Base-by-base conservation (phyloP, 2,329 filamentous ascomycete genomes). In the Microsporum audouinii region DNA sequence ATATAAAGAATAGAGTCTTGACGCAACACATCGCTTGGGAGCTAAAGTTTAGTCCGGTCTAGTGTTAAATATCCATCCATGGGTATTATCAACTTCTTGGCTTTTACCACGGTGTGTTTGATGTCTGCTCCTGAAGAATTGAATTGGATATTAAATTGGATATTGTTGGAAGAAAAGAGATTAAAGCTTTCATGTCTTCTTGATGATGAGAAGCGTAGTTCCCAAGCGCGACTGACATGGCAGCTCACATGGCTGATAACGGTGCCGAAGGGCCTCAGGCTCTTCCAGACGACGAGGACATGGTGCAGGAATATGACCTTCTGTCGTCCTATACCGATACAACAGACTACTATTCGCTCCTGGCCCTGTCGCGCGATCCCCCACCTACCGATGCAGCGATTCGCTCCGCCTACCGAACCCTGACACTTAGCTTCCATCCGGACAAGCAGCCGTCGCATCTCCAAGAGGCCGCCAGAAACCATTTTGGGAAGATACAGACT, bases 351-450 rank as follows among this genome's bases (percentile, higher is more conserved):
- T 78, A 78, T 61, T 68, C 71, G 57, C 64, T 77, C n/a, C 68
- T 78, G 5, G 72, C 71, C 5, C 70, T 78, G 12, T 64, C 73
- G 8, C 70, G 70, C 59, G 64, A 70, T 3, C 75, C 75, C n/a
- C 68, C 74, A 1, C 75, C 75, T 1, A 73, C 71, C 36, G 72
- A 75, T 5, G 63, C 73, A 31, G 70, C 76, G 49, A 74, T 78
- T 58, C 74, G 75, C 31, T 72, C 75, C 45, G 76, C 76, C n/a
- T 77, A 76, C 65, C 73, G 72, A 57, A 73, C 67, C 34, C 65
- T 77, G 60, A 74, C 73, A 6, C 70, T 77, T 29, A 76, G 72
- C 63, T 77, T 78, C 61, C 76, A 78, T 58, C 76, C 76, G 17
- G 76, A 78, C 65, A 77, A 77, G 63, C 76, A 78, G 60, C 75